Evolutionary conservation across 257 asterid genomes (phyloP), one percentile per base, ranked within the genome.

Genomic region (Scutellaria galericulata): DNA sequence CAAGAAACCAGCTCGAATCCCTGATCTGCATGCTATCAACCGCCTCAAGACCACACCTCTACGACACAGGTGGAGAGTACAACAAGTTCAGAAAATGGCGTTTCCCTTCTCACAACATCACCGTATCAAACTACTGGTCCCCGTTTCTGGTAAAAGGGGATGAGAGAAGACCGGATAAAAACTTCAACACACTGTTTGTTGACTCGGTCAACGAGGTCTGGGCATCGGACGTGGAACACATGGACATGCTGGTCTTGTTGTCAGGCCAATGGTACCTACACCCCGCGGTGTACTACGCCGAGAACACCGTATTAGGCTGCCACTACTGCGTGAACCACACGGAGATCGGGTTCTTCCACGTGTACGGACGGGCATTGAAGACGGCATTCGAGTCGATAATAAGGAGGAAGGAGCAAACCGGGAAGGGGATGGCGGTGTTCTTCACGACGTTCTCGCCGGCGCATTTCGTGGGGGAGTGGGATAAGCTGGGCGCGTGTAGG

Each of bases 391-490:
- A 64, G 7, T 41, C 74, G 5, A 70, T 88, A 9, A 44, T 82
- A 0, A 68, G 77, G 57, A 81, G 82, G 10, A 69, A 10, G 54
- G 65, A 65, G 35, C 7, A 31, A 35, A 69, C 9, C 51, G 65
- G 67, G 35, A 9, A 31, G 35, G 68, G 1, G 61, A 55, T n/a
- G 52, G 67, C 70, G 11, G 93, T 82, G 14, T 46, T 88, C 39
- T 64, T 92, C 24, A 77, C 91, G 0, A 92, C 97, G 18, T 92
- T 90, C 70, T 64, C 96, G 15, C 91, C 97, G 0, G 88, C 88
- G 7, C 97, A 93, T 80, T 93, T 88, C 41, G 97, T 87, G 64
- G 98, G 98, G 51, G 95, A 90, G 7, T 93, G 98, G 98, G 92
- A 90, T 10, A 83, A 83, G 56, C 47, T 86, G 2, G 97, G 95